phyloP scores from a whole-genome alignment of 495 filamentous ascomycete species.

The Letharia lupina region DNA sequence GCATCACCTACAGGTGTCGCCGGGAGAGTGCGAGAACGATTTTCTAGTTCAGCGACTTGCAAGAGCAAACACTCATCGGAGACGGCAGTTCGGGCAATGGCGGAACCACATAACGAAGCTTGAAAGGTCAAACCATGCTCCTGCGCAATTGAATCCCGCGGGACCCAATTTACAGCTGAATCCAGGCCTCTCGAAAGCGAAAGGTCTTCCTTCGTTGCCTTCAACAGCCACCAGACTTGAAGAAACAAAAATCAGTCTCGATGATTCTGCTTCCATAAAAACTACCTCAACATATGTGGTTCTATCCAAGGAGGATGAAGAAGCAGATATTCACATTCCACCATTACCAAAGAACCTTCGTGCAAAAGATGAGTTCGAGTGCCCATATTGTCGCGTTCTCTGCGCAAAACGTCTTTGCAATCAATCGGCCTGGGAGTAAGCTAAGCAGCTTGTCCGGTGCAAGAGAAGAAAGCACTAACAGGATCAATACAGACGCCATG shows the following conservation, averaged over 20 bases:
- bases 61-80: constrained; percentile 21
- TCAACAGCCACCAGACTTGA: constrained; percentile 15
- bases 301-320: constrained; percentile 9
- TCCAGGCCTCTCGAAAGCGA: background rate
- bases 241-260: background rate
- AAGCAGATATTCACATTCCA: constrained; percentile 18
- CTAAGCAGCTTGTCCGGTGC: background rate
- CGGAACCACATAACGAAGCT: constrained; percentile 24
- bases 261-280: constrained; percentile 11
- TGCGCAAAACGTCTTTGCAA: constrained; percentile 19
- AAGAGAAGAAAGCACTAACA: background rate
- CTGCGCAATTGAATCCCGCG: too few species aligned
- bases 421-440: constrained; percentile 18
- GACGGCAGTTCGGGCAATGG: constrained; percentile 29
- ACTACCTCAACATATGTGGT: constrained; percentile 15
- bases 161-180: too few species aligned
- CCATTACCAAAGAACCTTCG: constrained; percentile 10
- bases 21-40: constrained; percentile 5
- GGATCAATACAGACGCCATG: constrained; percentile 18
- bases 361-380: constrained; percentile 20
- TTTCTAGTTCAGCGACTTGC: constrained; percentile 25
- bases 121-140: background rate
- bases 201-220: constrained; percentile 3
- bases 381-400: constrained; percentile 24
- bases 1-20: background rate